These are phyloP conservation scores for Aspergillus bombycis DNA, from an alignment of 2,329 filamentous ascomycete species.

Conservation along the genomic window DNA sequence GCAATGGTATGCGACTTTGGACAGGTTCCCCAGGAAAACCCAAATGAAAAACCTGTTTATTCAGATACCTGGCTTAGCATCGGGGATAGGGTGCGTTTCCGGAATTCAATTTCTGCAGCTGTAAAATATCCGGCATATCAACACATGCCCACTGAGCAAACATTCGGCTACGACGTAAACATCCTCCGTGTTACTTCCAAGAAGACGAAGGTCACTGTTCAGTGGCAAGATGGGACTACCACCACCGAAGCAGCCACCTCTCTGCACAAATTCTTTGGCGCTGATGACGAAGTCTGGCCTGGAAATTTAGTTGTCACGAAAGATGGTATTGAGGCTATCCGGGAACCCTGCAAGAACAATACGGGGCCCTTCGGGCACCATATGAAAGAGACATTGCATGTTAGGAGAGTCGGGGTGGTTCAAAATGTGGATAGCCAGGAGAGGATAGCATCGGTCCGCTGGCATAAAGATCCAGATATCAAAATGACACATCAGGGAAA, in stretches of 20 bases:
- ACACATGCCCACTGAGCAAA: conserved; percentile 50
- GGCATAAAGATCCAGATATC: conserved; percentile 51
- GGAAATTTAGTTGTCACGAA: conserved; percentile 58
- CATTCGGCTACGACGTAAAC: conserved; percentile 62
- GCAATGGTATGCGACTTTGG: conserved; percentile 29
- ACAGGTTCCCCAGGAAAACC: conserved; percentile 16
- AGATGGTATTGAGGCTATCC: conserved; percentile 35
- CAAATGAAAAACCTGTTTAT: conserved; percentile 4
- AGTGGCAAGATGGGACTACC: conserved; percentile 62
- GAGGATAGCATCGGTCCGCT: conserved; percentile 59
- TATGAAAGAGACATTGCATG: conserved; percentile 25
- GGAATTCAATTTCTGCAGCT: conserved; percentile 54
- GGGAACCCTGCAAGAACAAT: conserved; percentile 1
- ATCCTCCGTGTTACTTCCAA: conserved; percentile 57
- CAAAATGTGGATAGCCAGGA: conserved; percentile 60
- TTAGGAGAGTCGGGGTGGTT: conserved; percentile 58
- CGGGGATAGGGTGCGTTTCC: conserved; percentile 58
- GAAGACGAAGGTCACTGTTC: conserved; percentile 54
- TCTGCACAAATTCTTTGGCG: conserved; percentile 34
- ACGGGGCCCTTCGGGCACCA: neutral
- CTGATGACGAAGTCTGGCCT: conserved; percentile 61
- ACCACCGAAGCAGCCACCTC: conserved; percentile 50
- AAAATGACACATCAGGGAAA: conserved; percentile 36
- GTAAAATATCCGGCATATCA: conserved; percentile 56
- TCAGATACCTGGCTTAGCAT: conserved; percentile 42